phyloP scores from a whole-genome alignment of 495 filamentous ascomycete genomes.

The Daldinia grandis region DNA sequence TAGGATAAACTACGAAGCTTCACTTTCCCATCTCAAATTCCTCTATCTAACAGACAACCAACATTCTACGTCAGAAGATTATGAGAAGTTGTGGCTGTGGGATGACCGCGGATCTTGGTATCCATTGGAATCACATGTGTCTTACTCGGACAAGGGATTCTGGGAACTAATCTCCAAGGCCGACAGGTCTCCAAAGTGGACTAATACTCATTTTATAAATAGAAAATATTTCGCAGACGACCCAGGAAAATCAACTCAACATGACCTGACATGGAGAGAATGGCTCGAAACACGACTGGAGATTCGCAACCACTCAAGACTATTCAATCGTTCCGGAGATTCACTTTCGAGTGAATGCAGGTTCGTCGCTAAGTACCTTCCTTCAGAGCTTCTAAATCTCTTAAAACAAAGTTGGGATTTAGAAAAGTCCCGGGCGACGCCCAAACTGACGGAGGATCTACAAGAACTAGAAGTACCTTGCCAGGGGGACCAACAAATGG shows the following conservation, averaged over 20 bases:
- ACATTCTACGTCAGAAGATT: background rate
- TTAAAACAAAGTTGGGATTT: slow-evolving; percentile 33
- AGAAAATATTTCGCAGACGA: slow-evolving; percentile 28
- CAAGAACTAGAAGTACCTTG: slow-evolving; percentile 26
- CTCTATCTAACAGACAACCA: slow-evolving; percentile 45
- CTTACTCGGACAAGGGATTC: background rate
- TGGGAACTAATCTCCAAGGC: slow-evolving; percentile 35
- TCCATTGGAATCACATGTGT: background rate
- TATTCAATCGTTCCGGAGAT: background rate
- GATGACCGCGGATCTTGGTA: background rate
- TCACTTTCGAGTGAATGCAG: slow-evolving; percentile 38
- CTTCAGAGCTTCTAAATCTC: slow-evolving; percentile 44
- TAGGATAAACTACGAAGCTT: slow-evolving; percentile 26
- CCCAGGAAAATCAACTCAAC: background rate
- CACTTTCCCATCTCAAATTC: slow-evolving; percentile 42
- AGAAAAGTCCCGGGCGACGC: background rate
- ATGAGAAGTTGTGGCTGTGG: slow-evolving; percentile 21
- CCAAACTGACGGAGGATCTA: background rate
- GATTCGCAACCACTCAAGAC: slow-evolving; percentile 14
- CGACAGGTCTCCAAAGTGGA: background rate
- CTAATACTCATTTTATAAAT: slow-evolving; percentile 29
- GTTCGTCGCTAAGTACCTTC: slow-evolving; percentile 41
- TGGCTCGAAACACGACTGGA: slow-evolving; percentile 22
- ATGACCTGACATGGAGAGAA: slow-evolving; percentile 15
- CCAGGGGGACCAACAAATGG: slow-evolving; percentile 1